A percentile compares a stretch with the other conserved stretches of the same genome.
These are phyloP conservation scores for Spergularia azorica DNA, from an alignment of 179 eudicot genomes.

Conservation along the genomic window DNA sequence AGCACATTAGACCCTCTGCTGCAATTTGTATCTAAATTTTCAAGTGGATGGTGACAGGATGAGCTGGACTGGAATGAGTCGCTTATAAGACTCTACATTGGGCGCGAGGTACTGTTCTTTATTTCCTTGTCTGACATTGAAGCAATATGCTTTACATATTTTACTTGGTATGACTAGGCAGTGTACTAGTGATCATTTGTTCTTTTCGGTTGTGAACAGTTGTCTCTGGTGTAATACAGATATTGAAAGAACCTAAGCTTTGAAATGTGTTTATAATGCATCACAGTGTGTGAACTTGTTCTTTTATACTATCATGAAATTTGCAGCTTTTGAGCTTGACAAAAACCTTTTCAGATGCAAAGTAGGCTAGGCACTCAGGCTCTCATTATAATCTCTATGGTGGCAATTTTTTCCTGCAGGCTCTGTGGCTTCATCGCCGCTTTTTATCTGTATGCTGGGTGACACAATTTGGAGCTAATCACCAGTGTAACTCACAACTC, in stretches of 20 bases:
- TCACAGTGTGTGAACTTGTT: neutral
- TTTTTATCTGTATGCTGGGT: constrained; percentile 68
- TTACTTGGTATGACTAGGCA: neutral
- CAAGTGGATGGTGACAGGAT: constrained; percentile 47
- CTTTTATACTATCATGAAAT: neutral
- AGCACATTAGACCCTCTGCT: neutral
- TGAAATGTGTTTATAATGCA: neutral
- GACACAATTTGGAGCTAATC: constrained; percentile 40
- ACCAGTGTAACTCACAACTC: constrained; percentile 13
- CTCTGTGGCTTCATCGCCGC: constrained; percentile 93
- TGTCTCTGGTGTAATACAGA: neutral
- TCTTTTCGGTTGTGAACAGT: neutral
- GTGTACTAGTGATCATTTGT: neutral
- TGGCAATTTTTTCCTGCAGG: constrained; percentile 43
- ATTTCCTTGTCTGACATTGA: constrained; percentile 3
- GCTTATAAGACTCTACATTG: constrained; percentile 67
- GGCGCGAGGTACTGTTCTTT: constrained; percentile 63
- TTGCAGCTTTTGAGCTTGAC: neutral
- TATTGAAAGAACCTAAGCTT: neutral
- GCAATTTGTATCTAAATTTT: neutral
- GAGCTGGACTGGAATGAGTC: constrained; percentile 79
- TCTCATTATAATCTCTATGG: neutral
- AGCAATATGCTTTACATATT: neutral
- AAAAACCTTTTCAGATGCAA: neutral
- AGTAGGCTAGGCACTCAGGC: neutral